These are phyloP conservation scores for Alternaria brassicicola DNA, from an alignment of 2,329 filamentous ascomycete genomes.

Conservation along the genomic window DNA sequence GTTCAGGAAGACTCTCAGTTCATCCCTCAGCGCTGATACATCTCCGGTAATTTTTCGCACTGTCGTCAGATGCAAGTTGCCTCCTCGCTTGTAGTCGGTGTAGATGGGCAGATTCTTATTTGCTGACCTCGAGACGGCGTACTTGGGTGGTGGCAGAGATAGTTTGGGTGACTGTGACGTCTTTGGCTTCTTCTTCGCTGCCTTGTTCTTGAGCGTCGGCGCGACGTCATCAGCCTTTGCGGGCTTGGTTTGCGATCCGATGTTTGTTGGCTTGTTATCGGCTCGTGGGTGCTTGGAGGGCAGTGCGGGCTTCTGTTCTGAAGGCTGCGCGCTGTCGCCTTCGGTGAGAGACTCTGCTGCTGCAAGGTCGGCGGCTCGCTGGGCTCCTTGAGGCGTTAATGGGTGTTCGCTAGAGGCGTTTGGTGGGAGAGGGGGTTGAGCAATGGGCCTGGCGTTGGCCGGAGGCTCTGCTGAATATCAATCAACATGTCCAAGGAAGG, in stretches of 20 bases:
- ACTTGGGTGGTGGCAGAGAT: constrained; percentile 54
- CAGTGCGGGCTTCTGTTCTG: constrained; percentile 29
- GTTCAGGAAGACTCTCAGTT: constrained; percentile 65
- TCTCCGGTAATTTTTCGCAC: constrained; percentile 84
- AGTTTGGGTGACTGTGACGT: constrained; percentile 6
- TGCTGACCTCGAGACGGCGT: constrained; percentile 73
- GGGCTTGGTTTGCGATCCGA: constrained; percentile 11
- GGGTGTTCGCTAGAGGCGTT: constrained; percentile 31
- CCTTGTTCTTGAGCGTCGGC: constrained; percentile 10
- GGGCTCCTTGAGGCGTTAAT: constrained; percentile 41
- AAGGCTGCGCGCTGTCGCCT: constrained; percentile 39
- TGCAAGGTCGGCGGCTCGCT: constrained; percentile 41
- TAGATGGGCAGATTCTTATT: constrained; percentile 80
- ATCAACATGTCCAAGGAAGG: background rate
- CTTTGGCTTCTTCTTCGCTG: constrained; percentile 10
- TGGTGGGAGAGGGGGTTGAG: constrained; percentile 25
- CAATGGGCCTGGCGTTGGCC: constrained; percentile 37
- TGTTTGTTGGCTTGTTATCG: constrained; percentile 9
- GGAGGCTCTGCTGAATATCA: constrained; percentile 17
- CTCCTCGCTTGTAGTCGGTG: constrained; percentile 72
- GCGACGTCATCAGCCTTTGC: constrained; percentile 2
- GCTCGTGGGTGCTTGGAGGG: constrained; percentile 22
- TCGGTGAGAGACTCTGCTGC: constrained; percentile 44
- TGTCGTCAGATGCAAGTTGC: constrained; percentile 74
- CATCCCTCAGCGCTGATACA: constrained; percentile 64